These are phyloP conservation scores for Fusarium coicis DNA, from an alignment of 2,329 filamentous ascomycete genomes.

Conservation along the genomic window DNA sequence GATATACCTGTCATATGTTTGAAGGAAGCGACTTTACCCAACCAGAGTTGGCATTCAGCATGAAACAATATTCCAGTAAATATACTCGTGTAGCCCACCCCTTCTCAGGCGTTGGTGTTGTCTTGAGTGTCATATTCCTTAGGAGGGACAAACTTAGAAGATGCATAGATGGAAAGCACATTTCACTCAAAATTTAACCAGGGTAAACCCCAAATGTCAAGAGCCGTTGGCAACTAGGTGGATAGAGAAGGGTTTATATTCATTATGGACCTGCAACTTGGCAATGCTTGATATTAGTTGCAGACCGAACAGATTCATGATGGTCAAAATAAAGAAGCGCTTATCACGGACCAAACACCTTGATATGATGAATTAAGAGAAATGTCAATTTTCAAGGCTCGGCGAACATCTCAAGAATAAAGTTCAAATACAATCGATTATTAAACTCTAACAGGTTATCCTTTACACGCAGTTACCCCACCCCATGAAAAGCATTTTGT, in stretches of 20 bases:
- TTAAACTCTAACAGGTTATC: slow-evolving; percentile 56
- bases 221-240: not conserved
- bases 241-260: not conserved
- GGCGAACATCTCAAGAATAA: not conserved
- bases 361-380: not conserved
- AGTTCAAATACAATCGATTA: slow-evolving; percentile 55
- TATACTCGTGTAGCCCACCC: not conserved
- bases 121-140: not conserved
- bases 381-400: not conserved
- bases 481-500: slow-evolving; percentile 43
- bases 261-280: not conserved
- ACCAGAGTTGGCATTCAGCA: not conserved
- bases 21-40: not conserved
- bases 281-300: not conserved
- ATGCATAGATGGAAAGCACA: not conserved
- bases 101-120: not conserved
- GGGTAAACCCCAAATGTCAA: not conserved
- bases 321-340: not conserved
- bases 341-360: not conserved
- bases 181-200: not conserved
- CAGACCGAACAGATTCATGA: not conserved
- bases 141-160: not conserved
- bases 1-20: not conserved
- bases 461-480: slow-evolving; percentile 42
- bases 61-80: not conserved